Conservation (phyloP, 78 protist genomes). For the Capsaspora owczarzaki region DNA sequence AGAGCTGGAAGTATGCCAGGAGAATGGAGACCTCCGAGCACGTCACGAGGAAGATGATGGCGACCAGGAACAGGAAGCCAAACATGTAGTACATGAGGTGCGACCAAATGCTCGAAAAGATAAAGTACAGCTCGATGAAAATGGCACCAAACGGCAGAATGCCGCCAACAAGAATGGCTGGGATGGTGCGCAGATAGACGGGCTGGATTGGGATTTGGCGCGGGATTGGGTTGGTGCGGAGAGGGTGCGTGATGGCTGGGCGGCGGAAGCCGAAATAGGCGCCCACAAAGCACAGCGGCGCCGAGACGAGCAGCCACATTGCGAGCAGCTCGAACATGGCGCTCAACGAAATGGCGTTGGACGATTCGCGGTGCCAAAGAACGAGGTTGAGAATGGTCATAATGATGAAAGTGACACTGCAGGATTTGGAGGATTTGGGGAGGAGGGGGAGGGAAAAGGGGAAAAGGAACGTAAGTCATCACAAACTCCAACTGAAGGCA, state of each 20-base stretch:
- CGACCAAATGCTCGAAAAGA: slow-evolving; percentile 78
- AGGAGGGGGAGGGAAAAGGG: too few relatives aligned
- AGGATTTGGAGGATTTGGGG: too few relatives aligned
- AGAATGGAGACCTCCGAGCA: slow-evolving; percentile 87
- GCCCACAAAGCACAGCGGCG: slow-evolving; percentile 88
- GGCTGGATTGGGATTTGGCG: neutral
- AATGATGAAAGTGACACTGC: slow-evolving; percentile 27
- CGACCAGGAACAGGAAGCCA: slow-evolving; percentile 88
- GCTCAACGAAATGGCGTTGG: slow-evolving; percentile 76
- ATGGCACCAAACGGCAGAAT: slow-evolving; percentile 91
- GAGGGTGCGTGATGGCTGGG: neutral
- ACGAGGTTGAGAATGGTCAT: slow-evolving; percentile 72
- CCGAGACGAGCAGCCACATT: slow-evolving; percentile 86
- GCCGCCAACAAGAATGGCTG: slow-evolving; percentile 71
- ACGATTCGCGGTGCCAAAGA: slow-evolving; percentile 65
- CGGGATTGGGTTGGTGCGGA: neutral
- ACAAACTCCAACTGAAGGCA: too few relatives aligned
- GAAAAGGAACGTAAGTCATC: too few relatives aligned
- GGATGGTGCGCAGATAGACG: neutral
- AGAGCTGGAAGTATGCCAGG: slow-evolving; percentile 87
- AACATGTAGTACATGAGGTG: slow-evolving; percentile 88
- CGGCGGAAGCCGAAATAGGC: slow-evolving; percentile 68
- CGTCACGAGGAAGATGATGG: slow-evolving; percentile 72
- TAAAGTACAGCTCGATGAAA: slow-evolving; percentile 90
- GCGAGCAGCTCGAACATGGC: slow-evolving; percentile 56